phyloP scores from a whole-genome alignment of 768 basidiomycete species.

The Agrocybe chaxingu region DNA sequence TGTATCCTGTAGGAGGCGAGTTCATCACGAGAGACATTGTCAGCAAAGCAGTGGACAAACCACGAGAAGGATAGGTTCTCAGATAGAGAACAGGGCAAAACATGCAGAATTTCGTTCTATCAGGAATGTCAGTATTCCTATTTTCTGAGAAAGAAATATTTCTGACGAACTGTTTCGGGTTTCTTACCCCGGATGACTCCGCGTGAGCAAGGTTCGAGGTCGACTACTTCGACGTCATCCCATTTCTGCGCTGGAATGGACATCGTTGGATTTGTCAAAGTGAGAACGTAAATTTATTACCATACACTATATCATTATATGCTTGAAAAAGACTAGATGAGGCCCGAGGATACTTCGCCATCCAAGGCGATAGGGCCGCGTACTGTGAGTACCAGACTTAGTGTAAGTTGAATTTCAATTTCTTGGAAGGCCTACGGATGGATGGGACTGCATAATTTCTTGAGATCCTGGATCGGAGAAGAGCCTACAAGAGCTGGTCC shows the following conservation, averaged over 20 bases:
- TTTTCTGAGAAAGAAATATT: background rate
- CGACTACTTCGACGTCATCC: constrained; percentile 59
- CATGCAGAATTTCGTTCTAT: constrained; percentile 43
- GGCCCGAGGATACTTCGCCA: constrained; percentile 59
- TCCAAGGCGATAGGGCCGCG: constrained; percentile 38
- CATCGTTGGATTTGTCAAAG: background rate
- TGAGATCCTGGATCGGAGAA: too few relatives aligned
- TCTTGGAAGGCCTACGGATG: constrained; percentile 18
- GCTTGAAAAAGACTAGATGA: constrained; percentile 68
- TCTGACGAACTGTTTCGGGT: constrained; percentile 42
- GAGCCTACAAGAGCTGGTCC: too few relatives aligned
- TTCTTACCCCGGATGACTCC: constrained; percentile 59
- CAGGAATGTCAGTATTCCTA: constrained; percentile 2
- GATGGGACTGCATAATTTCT: constrained; percentile 23
- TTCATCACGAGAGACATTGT: background rate
- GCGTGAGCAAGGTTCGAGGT: constrained; percentile 51
- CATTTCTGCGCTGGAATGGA: constrained; percentile 66
- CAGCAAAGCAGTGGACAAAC: constrained; percentile 26
- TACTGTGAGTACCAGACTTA: constrained; percentile 31
- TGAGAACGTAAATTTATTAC: constrained; percentile 29
- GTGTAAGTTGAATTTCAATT: background rate
- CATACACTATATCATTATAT: constrained; percentile 69
- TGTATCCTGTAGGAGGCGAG: background rate
- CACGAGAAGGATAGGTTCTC: constrained; percentile 64
- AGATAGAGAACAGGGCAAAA: constrained; percentile 66